Percentiles rank a stretch among this genome's conserved stretches.
Evolutionary conservation across 148 eudicot species (phyloP).

Genomic region (Arctostaphylos glauca): DNA sequence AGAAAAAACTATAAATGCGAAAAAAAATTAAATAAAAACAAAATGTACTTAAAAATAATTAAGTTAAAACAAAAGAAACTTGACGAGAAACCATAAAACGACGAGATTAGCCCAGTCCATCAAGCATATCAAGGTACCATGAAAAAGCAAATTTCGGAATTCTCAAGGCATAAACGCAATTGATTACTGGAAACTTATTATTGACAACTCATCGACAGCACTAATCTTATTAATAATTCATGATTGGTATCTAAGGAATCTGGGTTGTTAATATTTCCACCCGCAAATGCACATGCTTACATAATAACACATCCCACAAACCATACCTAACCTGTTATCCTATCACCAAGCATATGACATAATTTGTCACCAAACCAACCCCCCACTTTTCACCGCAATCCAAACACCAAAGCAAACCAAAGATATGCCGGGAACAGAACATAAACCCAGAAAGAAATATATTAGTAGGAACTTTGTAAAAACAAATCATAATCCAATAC

Average conservation of each 20-base stretch:
- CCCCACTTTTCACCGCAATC: too few relatives aligned
- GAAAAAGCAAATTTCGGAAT: neutral
- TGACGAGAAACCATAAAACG: too few relatives aligned
- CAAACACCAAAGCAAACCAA: neutral
- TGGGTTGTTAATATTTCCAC: too few relatives aligned
- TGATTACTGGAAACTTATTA: neutral
- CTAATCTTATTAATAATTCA: neutral
- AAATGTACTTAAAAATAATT: too few relatives aligned
- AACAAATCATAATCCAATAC: neutral
- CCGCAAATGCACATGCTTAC: neutral
- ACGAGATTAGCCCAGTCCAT: too few relatives aligned
- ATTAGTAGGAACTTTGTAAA: neutral
- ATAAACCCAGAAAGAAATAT: neutral
- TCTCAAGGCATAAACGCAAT: too few relatives aligned
- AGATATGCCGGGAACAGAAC: neutral
- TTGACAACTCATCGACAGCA: neutral
- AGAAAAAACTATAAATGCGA: too few relatives aligned
- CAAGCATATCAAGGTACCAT: too few relatives aligned
- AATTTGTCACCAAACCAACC: neutral
- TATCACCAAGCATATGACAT: too few relatives aligned
- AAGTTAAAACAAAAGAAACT: too few relatives aligned
- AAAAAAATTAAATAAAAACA: too few relatives aligned
- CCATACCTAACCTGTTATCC: too few relatives aligned
- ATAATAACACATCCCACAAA: neutral
- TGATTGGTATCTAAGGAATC: neutral